These are phyloP conservation scores for Exophiala oligosperma DNA, from an alignment of 2,329 filamentous ascomycete species.

Conservation along the genomic window DNA sequence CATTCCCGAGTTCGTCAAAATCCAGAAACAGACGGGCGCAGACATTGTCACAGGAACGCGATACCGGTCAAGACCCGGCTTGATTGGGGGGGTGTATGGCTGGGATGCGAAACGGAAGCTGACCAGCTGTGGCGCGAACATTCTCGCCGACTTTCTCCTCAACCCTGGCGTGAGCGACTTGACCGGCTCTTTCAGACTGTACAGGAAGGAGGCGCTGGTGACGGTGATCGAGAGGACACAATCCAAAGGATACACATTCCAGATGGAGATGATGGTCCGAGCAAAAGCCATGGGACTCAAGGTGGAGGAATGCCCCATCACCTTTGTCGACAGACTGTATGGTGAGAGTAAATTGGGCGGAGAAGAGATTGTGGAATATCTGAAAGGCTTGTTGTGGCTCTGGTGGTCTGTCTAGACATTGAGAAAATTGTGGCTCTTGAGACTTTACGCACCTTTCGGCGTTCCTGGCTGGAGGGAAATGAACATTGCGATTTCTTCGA, in stretches of 20 bases:
- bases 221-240: constrained; percentile 88
- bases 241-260: constrained; percentile 97
- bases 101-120: constrained; percentile 91
- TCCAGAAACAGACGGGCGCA: constrained; percentile 75
- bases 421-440: background rate
- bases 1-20: constrained; percentile 87
- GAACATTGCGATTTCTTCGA: background rate
- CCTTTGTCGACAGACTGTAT: constrained; percentile 92
- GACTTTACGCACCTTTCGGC: background rate
- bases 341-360: constrained; percentile 93
- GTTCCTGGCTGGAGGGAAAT: background rate
- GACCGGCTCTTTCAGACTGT: constrained; percentile 91
- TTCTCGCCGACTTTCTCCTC: constrained; percentile 93
- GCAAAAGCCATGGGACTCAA: constrained; percentile 94
- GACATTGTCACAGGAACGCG: constrained; percentile 97
- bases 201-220: constrained; percentile 86
- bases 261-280: constrained; percentile 99
- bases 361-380: constrained; percentile 94
- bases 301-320: constrained; percentile 93
- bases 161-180: constrained; percentile 92
- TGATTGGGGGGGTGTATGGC: constrained; percentile 78
- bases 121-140: constrained; percentile 77
- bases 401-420: constrained; percentile 69
- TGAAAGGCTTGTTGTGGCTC: constrained; percentile 76
- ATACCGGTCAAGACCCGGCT: constrained; percentile 69